A percentile compares a stretch with the other conserved stretches of the same genome.
These are phyloP conservation scores for Yamadazyma atlantica DNA, from an alignment of 1,139 yeast species.

Conservation along the genomic window DNA sequence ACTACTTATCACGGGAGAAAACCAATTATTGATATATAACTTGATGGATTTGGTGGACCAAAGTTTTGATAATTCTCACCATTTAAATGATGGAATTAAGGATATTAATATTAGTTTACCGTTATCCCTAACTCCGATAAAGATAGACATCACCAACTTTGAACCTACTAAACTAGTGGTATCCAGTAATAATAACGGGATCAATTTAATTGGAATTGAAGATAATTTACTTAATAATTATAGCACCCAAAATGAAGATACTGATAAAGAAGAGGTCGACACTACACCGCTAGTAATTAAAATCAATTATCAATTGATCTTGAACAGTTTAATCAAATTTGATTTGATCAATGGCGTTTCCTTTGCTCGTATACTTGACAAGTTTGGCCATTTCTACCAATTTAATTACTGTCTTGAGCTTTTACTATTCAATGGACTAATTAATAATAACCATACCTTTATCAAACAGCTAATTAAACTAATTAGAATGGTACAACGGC, in stretches of 20 bases:
- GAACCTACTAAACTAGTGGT: constrained; percentile 29
- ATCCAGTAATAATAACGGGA: constrained; percentile 7
- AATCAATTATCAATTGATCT: constrained; percentile 31
- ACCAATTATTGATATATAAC: constrained; percentile 30
- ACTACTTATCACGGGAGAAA: constrained; percentile 30
- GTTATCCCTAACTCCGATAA: constrained; percentile 25
- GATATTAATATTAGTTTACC: constrained; percentile 16
- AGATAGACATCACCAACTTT: constrained; percentile 26
- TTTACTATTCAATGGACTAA: constrained; percentile 35
- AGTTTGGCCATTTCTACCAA: constrained; percentile 30
- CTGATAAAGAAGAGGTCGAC: constrained; percentile 11
- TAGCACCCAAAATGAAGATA: constrained; percentile 4
- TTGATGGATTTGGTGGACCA: constrained; percentile 29
- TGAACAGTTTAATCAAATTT: constrained; percentile 40
- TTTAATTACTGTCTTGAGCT: constrained; percentile 43
- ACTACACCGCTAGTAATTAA: constrained; percentile 17
- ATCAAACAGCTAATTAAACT: constrained; percentile 15
- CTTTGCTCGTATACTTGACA: constrained; percentile 20
- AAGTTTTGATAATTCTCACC: constrained; percentile 20
- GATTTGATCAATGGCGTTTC: constrained; percentile 29
- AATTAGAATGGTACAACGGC: constrained; percentile 31
- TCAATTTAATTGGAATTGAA: constrained; percentile 38
- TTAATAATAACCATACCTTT: constrained; percentile 15
- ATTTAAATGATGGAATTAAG: constrained; percentile 23
- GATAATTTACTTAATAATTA: constrained; percentile 18